A percentile compares a stretch with the other conserved stretches of the same genome.
phyloP scores from a whole-genome alignment of 305 asterid species.

The Solanum aculeatissimum region DNA sequence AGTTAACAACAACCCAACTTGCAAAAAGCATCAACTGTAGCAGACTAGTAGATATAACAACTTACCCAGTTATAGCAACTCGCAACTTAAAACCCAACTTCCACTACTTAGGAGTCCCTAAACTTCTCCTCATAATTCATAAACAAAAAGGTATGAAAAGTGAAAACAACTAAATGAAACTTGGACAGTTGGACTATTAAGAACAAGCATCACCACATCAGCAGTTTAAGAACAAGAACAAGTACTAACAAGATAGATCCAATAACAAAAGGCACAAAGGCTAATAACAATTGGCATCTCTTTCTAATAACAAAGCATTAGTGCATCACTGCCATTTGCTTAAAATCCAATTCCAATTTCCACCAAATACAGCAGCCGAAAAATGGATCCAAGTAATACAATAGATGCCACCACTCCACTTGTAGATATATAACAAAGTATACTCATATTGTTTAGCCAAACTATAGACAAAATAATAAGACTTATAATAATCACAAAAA shows the following conservation, averaged over 20 bases:
- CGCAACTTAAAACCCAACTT: too few species aligned
- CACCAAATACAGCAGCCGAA: constrained; percentile 60
- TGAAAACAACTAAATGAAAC: too few species aligned
- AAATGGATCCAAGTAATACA: constrained; percentile 37
- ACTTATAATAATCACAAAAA: constrained; percentile 41
- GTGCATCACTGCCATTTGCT: constrained; percentile 18
- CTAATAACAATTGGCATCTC: constrained; percentile 56
- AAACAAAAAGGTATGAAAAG: too few species aligned
- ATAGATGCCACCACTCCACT: constrained; percentile 73
- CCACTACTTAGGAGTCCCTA: too few species aligned
- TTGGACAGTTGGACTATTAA: too few species aligned
- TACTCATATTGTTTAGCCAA: constrained; percentile 56
- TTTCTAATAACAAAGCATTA: constrained; percentile 16
- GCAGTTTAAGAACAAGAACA: too few species aligned
- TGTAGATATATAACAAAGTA: constrained; percentile 66
- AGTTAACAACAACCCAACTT: too few species aligned
- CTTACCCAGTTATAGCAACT: too few species aligned
- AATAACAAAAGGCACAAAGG: constrained; percentile 51
- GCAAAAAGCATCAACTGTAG: too few species aligned
- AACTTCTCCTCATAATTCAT: too few species aligned
- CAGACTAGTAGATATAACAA: too few species aligned
- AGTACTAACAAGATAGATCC: background rate
- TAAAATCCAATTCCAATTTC: constrained; percentile 50
- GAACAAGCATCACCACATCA: too few species aligned
- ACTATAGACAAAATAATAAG: constrained; percentile 60